A percentile compares a stretch with the other conserved stretches of the same genome.
Conservation (phyloP, 1,284 basidiomycete genomes). For the Cutaneotrichosporon sp. region DNA sequence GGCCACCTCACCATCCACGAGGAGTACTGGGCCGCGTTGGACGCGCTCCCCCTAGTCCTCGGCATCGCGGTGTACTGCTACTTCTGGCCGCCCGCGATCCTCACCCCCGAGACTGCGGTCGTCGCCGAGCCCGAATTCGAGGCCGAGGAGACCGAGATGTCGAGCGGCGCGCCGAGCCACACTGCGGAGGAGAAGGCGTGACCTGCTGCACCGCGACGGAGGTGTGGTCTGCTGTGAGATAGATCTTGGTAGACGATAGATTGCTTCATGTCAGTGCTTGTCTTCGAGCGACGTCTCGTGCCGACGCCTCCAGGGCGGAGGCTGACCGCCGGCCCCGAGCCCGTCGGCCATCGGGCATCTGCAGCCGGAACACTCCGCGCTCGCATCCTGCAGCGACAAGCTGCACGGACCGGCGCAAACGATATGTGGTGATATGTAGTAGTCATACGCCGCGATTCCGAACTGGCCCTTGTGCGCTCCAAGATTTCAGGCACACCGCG, state of each 20-base stretch:
- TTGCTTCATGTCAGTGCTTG: background rate
- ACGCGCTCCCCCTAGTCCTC: constrained; percentile 61
- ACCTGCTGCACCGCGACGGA: background rate
- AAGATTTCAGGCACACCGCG: background rate
- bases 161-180: background rate
- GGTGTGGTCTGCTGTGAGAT: too few species aligned
- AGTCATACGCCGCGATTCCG: background rate
- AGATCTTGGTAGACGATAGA: background rate
- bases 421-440: too few species aligned
- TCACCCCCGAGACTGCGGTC: constrained; percentile 14
- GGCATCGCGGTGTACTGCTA: constrained; percentile 56
- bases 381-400: too few species aligned
- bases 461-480: background rate
- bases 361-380: too few species aligned
- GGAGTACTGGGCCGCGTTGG: constrained; percentile 65
- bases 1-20: constrained; percentile 67
- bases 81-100: constrained; percentile 36
- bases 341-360: too few species aligned
- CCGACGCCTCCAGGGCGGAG: too few species aligned
- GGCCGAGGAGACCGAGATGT: background rate
- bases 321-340: too few species aligned
- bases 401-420: too few species aligned
- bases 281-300: too few species aligned
- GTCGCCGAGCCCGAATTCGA: background rate
- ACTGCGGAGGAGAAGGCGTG: background rate